Conservation (phyloP, 345 rosid genomes). For the Sonneratia alba region DNA sequence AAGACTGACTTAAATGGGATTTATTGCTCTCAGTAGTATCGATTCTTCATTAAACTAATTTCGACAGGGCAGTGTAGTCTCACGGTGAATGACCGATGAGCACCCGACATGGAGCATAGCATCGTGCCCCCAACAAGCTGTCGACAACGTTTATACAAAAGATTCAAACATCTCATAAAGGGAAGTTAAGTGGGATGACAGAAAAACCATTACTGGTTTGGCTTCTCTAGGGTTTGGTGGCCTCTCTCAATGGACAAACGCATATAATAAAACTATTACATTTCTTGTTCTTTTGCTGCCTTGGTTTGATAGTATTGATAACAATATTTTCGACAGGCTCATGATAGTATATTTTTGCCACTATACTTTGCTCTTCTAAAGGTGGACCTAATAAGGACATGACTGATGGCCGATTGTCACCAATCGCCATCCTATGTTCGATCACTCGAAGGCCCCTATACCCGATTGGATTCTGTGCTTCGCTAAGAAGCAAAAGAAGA, state of each 20-base stretch:
- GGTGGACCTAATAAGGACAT: not conserved
- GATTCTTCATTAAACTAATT: too few species aligned
- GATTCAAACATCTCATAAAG: not conserved
- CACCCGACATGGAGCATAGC: too few species aligned
- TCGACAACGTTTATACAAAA: not conserved
- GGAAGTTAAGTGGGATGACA: not conserved
- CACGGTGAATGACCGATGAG: too few species aligned
- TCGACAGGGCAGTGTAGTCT: too few species aligned
- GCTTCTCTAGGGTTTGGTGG: conserved; percentile 5
- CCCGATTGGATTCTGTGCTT: too few species aligned
- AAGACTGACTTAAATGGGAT: too few species aligned
- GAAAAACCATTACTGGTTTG: not conserved
- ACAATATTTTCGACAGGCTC: not conserved
- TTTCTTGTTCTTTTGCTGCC: not conserved
- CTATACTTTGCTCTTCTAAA: too few species aligned
- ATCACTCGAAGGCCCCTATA: too few species aligned
- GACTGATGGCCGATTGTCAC: not conserved
- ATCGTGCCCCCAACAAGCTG: not conserved
- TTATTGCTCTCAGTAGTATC: too few species aligned
- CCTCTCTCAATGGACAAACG: not conserved
- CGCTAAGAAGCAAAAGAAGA: not conserved
- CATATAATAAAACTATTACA: not conserved
- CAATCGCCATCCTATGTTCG: too few species aligned
- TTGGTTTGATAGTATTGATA: not conserved
- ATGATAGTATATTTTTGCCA: too few species aligned